A percentile compares a stretch with the other conserved stretches of the same genome.
These are phyloP conservation scores for Spirogloea muscicola DNA, from an alignment of 139 green algal species.

Conservation along the genomic window DNA sequence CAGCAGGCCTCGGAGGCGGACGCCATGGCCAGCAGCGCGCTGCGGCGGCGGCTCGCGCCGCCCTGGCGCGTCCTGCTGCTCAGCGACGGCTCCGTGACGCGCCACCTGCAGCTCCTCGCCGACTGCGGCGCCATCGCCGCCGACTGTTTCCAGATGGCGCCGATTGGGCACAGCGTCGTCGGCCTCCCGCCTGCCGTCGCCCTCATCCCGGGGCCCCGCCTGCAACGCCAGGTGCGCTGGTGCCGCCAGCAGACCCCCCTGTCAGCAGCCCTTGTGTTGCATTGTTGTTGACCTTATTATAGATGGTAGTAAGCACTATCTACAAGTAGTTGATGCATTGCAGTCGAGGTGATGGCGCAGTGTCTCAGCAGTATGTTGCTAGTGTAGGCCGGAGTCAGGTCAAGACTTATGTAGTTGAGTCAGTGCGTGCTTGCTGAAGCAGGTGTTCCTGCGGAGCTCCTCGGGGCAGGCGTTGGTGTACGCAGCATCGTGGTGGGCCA, in stretches of 20 bases:
- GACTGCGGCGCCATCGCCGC: background rate
- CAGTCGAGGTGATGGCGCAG: no score
- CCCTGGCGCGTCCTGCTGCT: slow-evolving; percentile 76
- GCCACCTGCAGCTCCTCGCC: slow-evolving; percentile 84
- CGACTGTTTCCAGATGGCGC: slow-evolving; percentile 37
- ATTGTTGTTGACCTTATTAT: no score
- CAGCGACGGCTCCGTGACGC: slow-evolving; percentile 92
- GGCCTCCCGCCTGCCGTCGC: slow-evolving; percentile 52
- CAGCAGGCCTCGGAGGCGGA: background rate
- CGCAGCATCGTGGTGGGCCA: slow-evolving; percentile 84
- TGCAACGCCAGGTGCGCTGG: slow-evolving; percentile 75
- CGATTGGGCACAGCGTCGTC: slow-evolving; percentile 12
- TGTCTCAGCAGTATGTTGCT: no score
- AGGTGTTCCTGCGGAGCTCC: slow-evolving; percentile 55
- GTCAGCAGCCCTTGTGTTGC: no score
- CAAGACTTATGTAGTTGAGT: no score
- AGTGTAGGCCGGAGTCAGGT: no score
- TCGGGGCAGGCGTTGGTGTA: slow-evolving; percentile 75
- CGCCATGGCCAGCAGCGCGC: background rate
- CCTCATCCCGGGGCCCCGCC: slow-evolving; percentile 54
- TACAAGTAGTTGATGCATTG: no score
- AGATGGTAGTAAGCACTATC: no score
- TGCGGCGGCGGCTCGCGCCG: slow-evolving; percentile 10
- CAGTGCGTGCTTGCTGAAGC: background rate
- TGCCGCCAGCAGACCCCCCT: no score